Base-by-base conservation (phyloP, 1,139 yeast genomes). In the Blastobotrys raffinosifermentans region DNA sequence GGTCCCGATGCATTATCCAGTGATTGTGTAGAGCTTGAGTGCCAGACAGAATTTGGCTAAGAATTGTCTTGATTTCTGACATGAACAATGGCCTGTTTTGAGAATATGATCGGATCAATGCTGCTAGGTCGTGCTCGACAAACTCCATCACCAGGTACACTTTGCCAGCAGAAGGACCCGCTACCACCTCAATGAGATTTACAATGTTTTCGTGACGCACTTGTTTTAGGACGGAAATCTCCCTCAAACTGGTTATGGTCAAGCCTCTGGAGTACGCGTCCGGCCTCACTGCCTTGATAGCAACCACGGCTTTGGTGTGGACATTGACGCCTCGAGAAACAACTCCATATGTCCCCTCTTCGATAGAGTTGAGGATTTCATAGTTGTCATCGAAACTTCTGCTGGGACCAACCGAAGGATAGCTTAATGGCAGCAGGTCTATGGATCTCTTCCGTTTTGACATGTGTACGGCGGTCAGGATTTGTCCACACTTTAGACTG, bases 181-280 rank as follows among this genome's bases (percentile, higher is more conserved):
- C 73, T 36, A 84, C 73, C 69, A 85, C 75, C 47, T 83, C 94
- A n/a, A 73, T 54, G 27, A 86, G 67, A 43, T 73, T 77, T 15
- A 87, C 66, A 17, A 86, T 72, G 56, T 86, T 80, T 20, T 66
- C 61, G 53, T 83, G 82, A 33, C 66, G 61, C 33, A 85, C 58
- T 43, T 67, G 69, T 54, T 77, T 77, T 55, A 86, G 64, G 7
- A 83, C 79, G 7, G 80, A 72, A 36, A 85, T 82, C 55, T 87
- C 96, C 46, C 96, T 67, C 62, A 84, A 73, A 13, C 94, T 91
- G 0, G 95, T 84, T 3, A 86, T 75, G 1, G 95, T 94, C 54
- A 86, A 82, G 8, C 85, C 85, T 46, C 75, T 37, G 8, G 40
- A 79, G 29, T 75, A 59, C 48, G 75, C 80, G 6, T 70, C 58